These are phyloP conservation scores for Backusella westeae DNA, from an alignment of 192 early-diverging fungal genomes.

Conservation along the genomic window DNA sequence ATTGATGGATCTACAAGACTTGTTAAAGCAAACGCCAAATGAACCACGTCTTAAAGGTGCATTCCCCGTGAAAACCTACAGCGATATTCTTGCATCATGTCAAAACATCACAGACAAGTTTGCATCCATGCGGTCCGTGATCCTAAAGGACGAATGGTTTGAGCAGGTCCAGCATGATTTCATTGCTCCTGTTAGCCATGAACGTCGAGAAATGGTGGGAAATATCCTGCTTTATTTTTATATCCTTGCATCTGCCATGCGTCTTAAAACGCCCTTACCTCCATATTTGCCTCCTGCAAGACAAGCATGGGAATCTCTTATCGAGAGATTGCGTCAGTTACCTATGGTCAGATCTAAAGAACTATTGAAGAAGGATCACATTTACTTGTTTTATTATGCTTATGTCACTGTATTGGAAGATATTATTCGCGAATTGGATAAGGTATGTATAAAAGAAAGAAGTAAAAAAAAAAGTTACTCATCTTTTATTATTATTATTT, in stretches of 20 bases:
- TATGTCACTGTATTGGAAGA: conserved; percentile 74
- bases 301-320: conserved; percentile 55
- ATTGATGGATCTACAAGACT: conserved; percentile 56
- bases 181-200: conserved; percentile 53
- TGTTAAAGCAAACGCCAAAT: conserved; percentile 70
- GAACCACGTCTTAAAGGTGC: conserved; percentile 82
- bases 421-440: conserved; percentile 73
- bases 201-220: conserved; percentile 66
- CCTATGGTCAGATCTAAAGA: conserved; percentile 45
- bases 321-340: conserved; percentile 56
- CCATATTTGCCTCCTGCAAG: conserved; percentile 72
- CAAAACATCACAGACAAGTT: conserved; percentile 77
- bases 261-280: conserved; percentile 78
- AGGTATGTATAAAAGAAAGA: conserved; percentile 17
- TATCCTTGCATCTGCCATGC: conserved; percentile 72
- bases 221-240: conserved; percentile 76
- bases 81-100: conserved; percentile 61
- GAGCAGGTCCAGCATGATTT: conserved; percentile 50
- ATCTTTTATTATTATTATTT: not conserved
- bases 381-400: conserved; percentile 78
- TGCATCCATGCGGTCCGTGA: conserved; percentile 70
- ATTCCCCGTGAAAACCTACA: conserved; percentile 65
- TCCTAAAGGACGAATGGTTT: conserved; percentile 57
- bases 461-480: not conserved
- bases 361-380: conserved; percentile 47